Base-by-base conservation (phyloP, 2,329 filamentous ascomycete species). In the Calonectria pseudoreteaudii region DNA sequence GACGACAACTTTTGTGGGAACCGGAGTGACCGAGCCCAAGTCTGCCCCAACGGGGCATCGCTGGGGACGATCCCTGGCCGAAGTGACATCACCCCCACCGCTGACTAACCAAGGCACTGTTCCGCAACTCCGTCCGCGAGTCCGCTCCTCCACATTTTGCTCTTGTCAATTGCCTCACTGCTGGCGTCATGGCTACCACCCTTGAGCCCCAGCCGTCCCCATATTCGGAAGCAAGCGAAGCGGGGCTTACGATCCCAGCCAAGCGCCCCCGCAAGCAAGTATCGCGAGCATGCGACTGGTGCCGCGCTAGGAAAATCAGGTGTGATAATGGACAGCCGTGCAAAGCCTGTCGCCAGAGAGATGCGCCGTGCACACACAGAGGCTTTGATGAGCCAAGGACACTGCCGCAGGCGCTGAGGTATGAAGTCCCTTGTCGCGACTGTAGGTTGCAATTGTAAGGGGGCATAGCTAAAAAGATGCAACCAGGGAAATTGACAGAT, bases 241-340 rank as follows among this genome's bases (percentile, higher is more conserved):
- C 23, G 23, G 49, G 52, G 49, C 41, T 30, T 28, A 10, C 53
- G 4, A n/a, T 64, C 30, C 38, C 67, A 0, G 31, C 44, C 16
- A 68, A 56, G 9, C 70, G 70, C 1, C 38, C 47, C n/a, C 76
- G 79, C 13, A 80, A 79, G 31, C 77, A 80, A 28, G 79, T 80
- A 16, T 76, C 75, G 26, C 74, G 79, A 14, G 85, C 85, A 11
- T 86, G 85, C 70, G 82, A 83, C 60, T 82, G 83, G 78, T 86
- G 85, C 70, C 84, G 85, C 2, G 76, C 82, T 14, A 79, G 85
- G 62, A 81, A 84, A 4, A 83, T 86, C 69, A 83, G 83, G 67
- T 86, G 85, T 70, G 84, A 86, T 76, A 82, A 80, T 62, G 79
- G 77, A 13, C 74, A 80, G 71, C 85, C 85, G 11, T 86, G 85